Evolutionary conservation across 345 rosid genomes (phyloP), one percentile per base, ranked within the genome.

Genomic region (Eucalyptus sp.): DNA sequence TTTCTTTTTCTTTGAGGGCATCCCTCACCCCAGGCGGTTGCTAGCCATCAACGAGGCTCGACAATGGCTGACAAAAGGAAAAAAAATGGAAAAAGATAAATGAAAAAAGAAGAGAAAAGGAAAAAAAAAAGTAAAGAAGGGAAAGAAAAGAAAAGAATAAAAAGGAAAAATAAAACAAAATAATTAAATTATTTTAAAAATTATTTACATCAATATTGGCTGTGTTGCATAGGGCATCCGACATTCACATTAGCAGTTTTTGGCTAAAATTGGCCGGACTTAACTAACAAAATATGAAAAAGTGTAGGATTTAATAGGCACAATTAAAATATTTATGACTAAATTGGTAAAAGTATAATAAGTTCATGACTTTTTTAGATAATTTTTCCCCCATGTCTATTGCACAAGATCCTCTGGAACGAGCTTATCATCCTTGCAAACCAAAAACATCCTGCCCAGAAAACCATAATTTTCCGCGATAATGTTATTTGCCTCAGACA

Each of bases 181-280:
- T 24, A 24, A 56, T 56, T 9, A 22, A 56, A 56, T 2, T 20
- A 22, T 3, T 49, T 56, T 56, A 2, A 20, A 54, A 54, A 9
- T 24, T 56, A 56, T 56, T 56, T 56, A 56, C 6, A 10, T 56
- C 13, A 24, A 24, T 25, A 25, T 56, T 22, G 1, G 12, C 0
- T 4, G 0, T 56, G 62, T 25, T 25, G 13, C 29, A 10, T 56
- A 56, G 2, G 29, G 62, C 0, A 10, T 0, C 1, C 13, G 1
- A 56, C 29, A 10, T 56, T 10, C 13, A 56, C 29, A 25, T 24
- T 25, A 22, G 2, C 0, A 0, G 3, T 56, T 56, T 56, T 25
- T 56, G 29, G 3, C 1, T 7, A 56, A 56, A 56, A 56, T 56
- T 56, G 29, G 20, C 3, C 0, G 0, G 29, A 56, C 3, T 24